Conservation (phyloP, 2,329 filamentous ascomycete species). For the Epicoccum nigrum region DNA sequence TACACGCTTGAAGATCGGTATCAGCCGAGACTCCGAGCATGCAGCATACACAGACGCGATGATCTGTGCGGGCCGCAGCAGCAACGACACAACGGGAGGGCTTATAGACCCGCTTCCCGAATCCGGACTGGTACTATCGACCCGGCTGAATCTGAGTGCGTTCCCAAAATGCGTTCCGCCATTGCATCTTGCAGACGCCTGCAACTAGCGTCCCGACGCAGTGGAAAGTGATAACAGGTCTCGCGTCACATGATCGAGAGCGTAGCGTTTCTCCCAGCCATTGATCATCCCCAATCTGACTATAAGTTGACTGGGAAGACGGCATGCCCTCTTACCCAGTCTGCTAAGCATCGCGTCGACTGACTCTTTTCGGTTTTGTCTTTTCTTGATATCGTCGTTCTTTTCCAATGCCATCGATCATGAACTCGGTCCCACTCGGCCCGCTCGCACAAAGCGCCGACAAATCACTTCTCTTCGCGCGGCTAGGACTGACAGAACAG, state of each 20-base stretch:
- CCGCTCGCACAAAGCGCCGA: constrained; percentile 53
- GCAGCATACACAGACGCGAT: constrained; percentile 18
- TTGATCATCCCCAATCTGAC: constrained; percentile 10
- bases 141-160: constrained; percentile 17
- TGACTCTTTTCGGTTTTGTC: constrained; percentile 20
- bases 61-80: constrained; percentile 26
- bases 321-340: not conserved
- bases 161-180: constrained; percentile 25
- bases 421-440: constrained; percentile 5
- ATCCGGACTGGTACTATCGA: constrained; percentile 20
- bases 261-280: constrained; percentile 15
- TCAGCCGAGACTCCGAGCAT: constrained; percentile 21
- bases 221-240: constrained; percentile 28
- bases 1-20: constrained; percentile 32
- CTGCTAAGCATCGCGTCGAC: constrained; percentile 3
- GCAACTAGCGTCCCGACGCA: constrained; percentile 22
- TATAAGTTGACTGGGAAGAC: constrained; percentile 27
- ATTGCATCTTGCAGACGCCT: constrained; percentile 27
- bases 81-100: constrained; percentile 25
- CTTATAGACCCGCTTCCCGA: constrained; percentile 27
- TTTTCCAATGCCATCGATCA: not conserved
- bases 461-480: constrained; percentile 52
- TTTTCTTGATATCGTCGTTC: constrained; percentile 5
- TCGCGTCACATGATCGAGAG: constrained; percentile 32
- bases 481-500: constrained; percentile 50